These are phyloP conservation scores for Cyclotella baltica DNA, from an alignment of 108 stramenopile genomes.

Conservation along the genomic window DNA sequence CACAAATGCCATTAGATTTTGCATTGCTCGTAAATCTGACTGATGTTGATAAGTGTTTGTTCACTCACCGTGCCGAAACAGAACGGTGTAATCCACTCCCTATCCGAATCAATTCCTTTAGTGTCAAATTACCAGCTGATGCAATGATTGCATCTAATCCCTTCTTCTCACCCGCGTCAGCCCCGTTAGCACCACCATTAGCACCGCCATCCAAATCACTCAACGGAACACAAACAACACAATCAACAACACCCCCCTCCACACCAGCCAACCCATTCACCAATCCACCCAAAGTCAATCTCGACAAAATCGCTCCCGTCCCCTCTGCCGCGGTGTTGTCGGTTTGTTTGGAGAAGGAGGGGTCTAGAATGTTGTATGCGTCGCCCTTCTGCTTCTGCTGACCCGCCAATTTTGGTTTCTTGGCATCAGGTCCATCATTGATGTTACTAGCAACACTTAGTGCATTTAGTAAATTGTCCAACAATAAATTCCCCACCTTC, in stretches of 20 bases:
- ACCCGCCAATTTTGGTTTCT: not conserved
- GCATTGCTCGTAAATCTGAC: not conserved
- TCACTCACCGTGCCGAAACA: conserved; percentile 52
- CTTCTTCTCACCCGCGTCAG: conserved; percentile 1
- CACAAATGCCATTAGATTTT: conserved; percentile 8
- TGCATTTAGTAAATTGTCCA: not conserved
- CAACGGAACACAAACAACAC: conserved; percentile 44
- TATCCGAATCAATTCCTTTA: conserved; percentile 41
- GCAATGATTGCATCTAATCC: conserved; percentile 32
- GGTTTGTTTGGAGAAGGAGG: conserved; percentile 38
- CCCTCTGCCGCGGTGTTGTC: conserved; percentile 1
- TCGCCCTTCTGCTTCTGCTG: conserved; percentile 8
- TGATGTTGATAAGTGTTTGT: not conserved
- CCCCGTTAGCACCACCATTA: not conserved
- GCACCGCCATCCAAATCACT: conserved; percentile 24
- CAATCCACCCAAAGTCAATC: conserved; percentile 75
- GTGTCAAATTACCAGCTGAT: conserved; percentile 35
- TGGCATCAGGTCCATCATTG: not conserved
- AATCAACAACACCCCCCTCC: conserved; percentile 60
- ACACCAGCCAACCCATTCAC: conserved; percentile 74
- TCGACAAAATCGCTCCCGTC: conserved; percentile 66
- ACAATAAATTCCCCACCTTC: conserved; percentile 2
- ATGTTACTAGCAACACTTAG: not conserved
- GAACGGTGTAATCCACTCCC: conserved; percentile 49
- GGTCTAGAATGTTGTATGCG: conserved; percentile 39